phyloP scores from a whole-genome alignment of 306 rosid genomes.

The Hippophae tibetana region DNA sequence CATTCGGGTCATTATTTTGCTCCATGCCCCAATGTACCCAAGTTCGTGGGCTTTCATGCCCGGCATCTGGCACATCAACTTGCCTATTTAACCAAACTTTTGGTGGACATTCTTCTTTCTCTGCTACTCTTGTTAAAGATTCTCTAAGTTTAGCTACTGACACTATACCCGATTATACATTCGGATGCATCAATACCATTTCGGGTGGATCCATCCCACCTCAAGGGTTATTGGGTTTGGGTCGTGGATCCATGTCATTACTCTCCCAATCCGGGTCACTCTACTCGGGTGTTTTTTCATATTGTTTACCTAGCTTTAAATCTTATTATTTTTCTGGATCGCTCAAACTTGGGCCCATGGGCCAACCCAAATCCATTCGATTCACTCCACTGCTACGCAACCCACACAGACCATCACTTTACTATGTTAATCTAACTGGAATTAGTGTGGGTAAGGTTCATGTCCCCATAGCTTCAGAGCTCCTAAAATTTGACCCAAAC shows the following conservation, averaged over 20 bases:
- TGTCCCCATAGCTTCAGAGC: conserved; percentile 31
- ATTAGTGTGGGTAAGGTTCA: conserved; percentile 53
- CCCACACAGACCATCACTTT: conserved; percentile 74
- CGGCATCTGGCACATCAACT: conserved; percentile 20
- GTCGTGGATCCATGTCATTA: conserved; percentile 71
- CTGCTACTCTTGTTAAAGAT: conserved; percentile 62
- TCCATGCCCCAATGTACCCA: conserved; percentile 44
- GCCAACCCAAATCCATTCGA: conserved; percentile 67
- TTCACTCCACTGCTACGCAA: conserved; percentile 69
- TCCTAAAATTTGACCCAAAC: conserved; percentile 40
- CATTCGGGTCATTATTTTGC: conserved; percentile 46
- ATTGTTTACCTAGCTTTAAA: conserved; percentile 82
- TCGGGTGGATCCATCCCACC: conserved; percentile 58
- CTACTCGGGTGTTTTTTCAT: conserved; percentile 66
- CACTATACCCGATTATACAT: conserved; percentile 38
- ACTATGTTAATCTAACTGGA: conserved; percentile 70
- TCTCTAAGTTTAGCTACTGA: conserved; percentile 31
- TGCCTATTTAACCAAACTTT: conserved; percentile 74
- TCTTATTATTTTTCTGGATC: conserved; percentile 88
- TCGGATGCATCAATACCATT: conserved; percentile 53
- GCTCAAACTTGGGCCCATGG: conserved; percentile 62
- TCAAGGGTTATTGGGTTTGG: conserved; percentile 79
- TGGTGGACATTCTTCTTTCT: conserved; percentile 66
- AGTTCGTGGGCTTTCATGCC: conserved; percentile 63
- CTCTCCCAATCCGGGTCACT: conserved; percentile 57